Evolutionary conservation across 2,329 filamentous ascomycete genomes (phyloP), one percentile per base, ranked within the genome.

Genomic region (Botrytis elliptica): DNA sequence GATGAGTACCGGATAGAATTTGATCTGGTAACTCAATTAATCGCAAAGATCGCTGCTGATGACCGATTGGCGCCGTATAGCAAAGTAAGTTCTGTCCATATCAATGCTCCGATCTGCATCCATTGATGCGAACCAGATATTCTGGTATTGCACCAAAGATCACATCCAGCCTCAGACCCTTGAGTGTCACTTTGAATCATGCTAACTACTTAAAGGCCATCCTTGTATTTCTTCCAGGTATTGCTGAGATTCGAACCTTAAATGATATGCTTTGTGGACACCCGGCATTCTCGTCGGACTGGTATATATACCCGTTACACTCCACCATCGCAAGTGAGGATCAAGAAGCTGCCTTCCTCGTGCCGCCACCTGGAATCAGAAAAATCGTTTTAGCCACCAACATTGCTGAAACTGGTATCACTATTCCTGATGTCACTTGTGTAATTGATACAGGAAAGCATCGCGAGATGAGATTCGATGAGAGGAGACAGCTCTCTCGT

Each of bases 331-430:
- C 95, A 18, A 98, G 93, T 65, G 95, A 98, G 79, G 96, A 99
- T 75, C 96, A 99, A 81, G 95, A 99, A 82, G 91, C 92, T 49
- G 96, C 96, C 0, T 99, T 99, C 81, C 85, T 93, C 9, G 84
- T 97, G 0, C 96, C 96, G 9, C 94, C 95, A 1, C 87, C 86
- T 4, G 95, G 95, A 0, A 86, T 90, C 73, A 89, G 95, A 76
- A 99, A 99, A 84, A 96, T 99, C 76, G 95, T 99, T 2, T 88
- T 99, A 72, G 95, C 96, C 2, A 99, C 96, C 22, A 99, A 99
- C 80, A 99, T 99, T 81, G 96, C 96, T 7, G 96, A 99, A 82
- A 99, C 96, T 0, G 96, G 96, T 85, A 97, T 99, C 80, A 99
- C 96, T 0, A 99, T 99, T 77, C 96, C 96, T 1, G 96, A 99